phyloP scores from a whole-genome alignment of 1,284 basidiomycete genomes.

The Sparassis latifolia region DNA sequence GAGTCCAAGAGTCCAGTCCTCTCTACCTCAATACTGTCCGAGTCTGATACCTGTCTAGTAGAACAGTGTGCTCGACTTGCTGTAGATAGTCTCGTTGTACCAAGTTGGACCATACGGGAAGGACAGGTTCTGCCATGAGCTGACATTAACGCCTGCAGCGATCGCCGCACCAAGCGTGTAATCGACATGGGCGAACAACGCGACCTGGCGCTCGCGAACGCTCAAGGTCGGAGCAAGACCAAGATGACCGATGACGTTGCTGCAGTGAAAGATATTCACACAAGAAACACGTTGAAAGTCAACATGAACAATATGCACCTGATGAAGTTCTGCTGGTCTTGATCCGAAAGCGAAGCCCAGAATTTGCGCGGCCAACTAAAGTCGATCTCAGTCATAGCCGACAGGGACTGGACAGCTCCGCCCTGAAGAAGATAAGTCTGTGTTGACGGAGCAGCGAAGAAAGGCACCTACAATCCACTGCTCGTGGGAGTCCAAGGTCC shows the following conservation, averaged over 20 bases:
- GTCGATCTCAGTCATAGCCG: constrained; percentile 31
- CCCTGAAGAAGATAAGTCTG: constrained; percentile 13
- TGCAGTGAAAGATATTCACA: not conserved
- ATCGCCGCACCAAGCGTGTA: constrained; percentile 28
- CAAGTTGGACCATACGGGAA: constrained; percentile 21
- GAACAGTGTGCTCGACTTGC: constrained; percentile 14
- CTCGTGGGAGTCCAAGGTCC: constrained; percentile 28
- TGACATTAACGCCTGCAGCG: constrained; percentile 28
- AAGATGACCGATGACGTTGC: constrained; percentile 35
- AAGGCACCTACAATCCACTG: constrained; percentile 24
- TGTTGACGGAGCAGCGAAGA: not conserved
- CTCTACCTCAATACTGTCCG: too few relatives aligned
- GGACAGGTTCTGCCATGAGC: constrained; percentile 11
- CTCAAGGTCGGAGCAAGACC: constrained; percentile 24
- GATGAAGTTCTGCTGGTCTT: constrained; percentile 31
- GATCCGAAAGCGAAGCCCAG: constrained; percentile 32
- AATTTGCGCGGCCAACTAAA: constrained; percentile 39
- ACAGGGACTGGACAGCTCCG: constrained; percentile 25
- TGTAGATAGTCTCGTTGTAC: constrained; percentile 20
- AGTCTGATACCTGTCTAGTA: constrained; percentile 3
- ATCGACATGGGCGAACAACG: constrained; percentile 30
- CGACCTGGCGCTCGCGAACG: constrained; percentile 27
- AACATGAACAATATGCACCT: constrained; percentile 11
- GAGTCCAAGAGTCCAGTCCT: too few relatives aligned
- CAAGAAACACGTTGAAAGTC: not conserved